Evolutionary conservation across 192 early-diverging fungal genomes (phyloP).

Genomic region (Coemansia asiatica): DNA sequence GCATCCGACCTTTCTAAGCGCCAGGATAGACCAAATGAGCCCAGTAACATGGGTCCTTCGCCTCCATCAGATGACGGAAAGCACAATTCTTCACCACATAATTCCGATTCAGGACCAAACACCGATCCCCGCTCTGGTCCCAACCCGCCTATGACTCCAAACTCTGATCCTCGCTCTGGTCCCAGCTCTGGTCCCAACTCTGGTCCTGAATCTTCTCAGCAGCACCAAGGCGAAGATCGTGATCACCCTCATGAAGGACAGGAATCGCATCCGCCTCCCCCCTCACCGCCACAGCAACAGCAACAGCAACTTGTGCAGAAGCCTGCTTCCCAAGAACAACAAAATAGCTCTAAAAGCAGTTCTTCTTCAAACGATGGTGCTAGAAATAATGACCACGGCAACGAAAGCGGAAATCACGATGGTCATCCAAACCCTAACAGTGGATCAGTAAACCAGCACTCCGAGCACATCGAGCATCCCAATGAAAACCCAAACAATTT

Average conservation of each 20-base stretch:
- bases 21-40: not conserved
- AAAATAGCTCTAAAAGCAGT: slow-evolving; percentile 4
- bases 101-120: not conserved
- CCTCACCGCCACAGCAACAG: slow-evolving; percentile 2
- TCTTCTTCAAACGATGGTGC: not conserved
- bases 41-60: not conserved
- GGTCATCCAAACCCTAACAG: slow-evolving; percentile 5
- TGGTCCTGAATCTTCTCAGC: not conserved
- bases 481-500: slow-evolving; percentile 43
- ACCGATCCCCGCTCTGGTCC: not conserved
- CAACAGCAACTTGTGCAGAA: slow-evolving; percentile 8
- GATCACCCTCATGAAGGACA: not conserved
- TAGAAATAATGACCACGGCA: slow-evolving; percentile 1
- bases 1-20: not conserved
- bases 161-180: not conserved
- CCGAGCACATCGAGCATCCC: slow-evolving; percentile 40
- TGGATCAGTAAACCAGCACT: slow-evolving; percentile 18
- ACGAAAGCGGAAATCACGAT: not conserved
- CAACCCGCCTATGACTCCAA: not conserved
- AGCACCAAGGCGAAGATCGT: not conserved
- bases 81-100: not conserved
- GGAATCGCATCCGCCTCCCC: not conserved
- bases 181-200: not conserved
- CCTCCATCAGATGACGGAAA: not conserved
- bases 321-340: slow-evolving; percentile 5